Conservation (phyloP, 768 basidiomycete species). For the Daedaleopsis sinensis region DNA sequence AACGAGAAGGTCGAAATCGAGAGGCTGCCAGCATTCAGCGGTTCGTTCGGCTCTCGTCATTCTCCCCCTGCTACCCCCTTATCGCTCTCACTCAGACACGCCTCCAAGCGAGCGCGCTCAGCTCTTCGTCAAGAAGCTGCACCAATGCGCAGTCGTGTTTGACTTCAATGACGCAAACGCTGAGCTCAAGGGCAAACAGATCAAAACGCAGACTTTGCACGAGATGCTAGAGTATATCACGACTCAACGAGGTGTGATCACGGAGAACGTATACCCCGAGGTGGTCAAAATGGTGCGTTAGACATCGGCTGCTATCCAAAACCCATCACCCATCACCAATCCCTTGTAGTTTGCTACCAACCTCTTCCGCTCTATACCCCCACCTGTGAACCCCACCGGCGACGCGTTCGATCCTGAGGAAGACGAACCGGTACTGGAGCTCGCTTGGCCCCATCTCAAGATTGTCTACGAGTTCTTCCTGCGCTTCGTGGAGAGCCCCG, state of each 20-base stretch:
- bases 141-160: constrained; percentile 95
- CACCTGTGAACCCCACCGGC: constrained; percentile 96
- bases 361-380: constrained; percentile 99
- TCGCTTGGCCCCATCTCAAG: constrained; percentile 99
- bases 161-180: constrained; percentile 98
- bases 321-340: not conserved
- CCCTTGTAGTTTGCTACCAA: constrained; percentile 86
- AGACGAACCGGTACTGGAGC: constrained; percentile 97
- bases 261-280: constrained; percentile 97
- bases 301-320: not conserved
- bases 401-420: constrained; percentile 99
- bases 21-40: constrained; percentile 86
- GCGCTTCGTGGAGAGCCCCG: constrained; percentile 94
- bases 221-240: constrained; percentile 99
- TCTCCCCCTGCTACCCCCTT: not conserved
- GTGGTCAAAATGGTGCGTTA: constrained; percentile 92
- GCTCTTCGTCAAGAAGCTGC: constrained; percentile 92
- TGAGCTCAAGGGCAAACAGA: constrained; percentile 96
- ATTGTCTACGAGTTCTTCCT: constrained; percentile 99
- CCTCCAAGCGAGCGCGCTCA: constrained; percentile 85
- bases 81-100: constrained; percentile 64
- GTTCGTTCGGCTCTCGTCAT: constrained; percentile 39
- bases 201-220: constrained; percentile 96
- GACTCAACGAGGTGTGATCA: constrained; percentile 93
- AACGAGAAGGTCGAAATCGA: constrained; percentile 97